Evolutionary conservation across 176 grass and related monocot species (phyloP).

Genomic region (Carex scoparia): DNA sequence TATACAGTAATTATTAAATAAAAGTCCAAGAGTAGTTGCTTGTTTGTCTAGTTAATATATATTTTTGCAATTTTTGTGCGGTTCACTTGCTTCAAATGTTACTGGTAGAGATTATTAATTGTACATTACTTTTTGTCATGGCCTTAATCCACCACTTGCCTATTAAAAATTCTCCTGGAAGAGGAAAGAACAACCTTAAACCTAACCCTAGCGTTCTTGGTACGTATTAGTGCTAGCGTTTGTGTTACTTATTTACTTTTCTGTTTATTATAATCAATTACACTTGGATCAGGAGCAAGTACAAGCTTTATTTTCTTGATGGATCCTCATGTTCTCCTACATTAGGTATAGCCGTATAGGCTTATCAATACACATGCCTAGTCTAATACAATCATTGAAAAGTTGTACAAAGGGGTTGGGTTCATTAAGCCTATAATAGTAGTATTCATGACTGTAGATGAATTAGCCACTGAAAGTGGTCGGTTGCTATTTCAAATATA

Average conservation of each 20-base stretch:
- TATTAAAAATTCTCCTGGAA: neutral
- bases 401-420: neutral
- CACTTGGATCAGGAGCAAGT: neutral
- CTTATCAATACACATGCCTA: neutral
- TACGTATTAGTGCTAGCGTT: neutral
- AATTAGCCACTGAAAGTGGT: constrained; percentile 22
- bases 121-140: neutral
- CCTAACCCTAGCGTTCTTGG: neutral
- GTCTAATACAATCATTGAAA: constrained; percentile 14
- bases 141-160: neutral
- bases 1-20: constrained; percentile 19
- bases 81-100: neutral
- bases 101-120: neutral
- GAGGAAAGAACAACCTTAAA: neutral
- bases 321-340: neutral
- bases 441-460: constrained; percentile 8
- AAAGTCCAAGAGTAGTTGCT: constrained; percentile 25
- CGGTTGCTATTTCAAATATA: neutral
- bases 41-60: neutral
- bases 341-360: neutral
- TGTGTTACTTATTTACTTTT: neutral
- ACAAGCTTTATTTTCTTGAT: neutral
- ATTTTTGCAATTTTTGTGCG: neutral
- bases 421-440: neutral
- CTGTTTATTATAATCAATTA: neutral